Conservation (phyloP, 495 filamentous ascomycete species). For the Penicillium cinerascens region DNA sequence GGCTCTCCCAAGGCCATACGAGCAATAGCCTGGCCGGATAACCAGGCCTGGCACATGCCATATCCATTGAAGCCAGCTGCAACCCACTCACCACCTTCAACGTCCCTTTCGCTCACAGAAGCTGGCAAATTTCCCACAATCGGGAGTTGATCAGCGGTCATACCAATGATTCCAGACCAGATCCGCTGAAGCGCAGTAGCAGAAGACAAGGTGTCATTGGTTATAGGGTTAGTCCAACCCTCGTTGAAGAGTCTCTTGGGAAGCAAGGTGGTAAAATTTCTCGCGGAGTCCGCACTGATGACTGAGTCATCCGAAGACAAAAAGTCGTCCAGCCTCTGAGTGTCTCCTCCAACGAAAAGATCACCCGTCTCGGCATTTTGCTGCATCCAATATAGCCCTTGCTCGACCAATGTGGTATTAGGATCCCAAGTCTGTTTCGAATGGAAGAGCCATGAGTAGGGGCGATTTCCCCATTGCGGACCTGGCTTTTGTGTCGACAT, state of each 20-base stretch:
- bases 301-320: not conserved
- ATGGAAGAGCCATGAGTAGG: not conserved
- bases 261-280: no score
- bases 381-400: not conserved
- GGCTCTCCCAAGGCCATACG: not conserved
- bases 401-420: not conserved
- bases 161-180: not conserved
- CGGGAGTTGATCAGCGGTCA: not conserved
- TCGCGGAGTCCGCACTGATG: no score
- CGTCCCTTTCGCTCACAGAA: not conserved
- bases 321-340: not conserved
- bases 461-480: not conserved
- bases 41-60: conserved; percentile 4
- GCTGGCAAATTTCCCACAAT: not conserved
- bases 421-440: not conserved
- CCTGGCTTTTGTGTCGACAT: not conserved
- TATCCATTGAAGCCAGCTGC: conserved; percentile 2
- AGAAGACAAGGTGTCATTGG: no score
- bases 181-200: not conserved
- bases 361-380: not conserved
- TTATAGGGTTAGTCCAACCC: no score
- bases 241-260: no score
- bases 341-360: not conserved
- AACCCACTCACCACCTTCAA: not conserved
- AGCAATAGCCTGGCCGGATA: not conserved